Base-by-base conservation (phyloP, 1,284 basidiomycete genomes). In the Rhodotorula sp. region DNA sequence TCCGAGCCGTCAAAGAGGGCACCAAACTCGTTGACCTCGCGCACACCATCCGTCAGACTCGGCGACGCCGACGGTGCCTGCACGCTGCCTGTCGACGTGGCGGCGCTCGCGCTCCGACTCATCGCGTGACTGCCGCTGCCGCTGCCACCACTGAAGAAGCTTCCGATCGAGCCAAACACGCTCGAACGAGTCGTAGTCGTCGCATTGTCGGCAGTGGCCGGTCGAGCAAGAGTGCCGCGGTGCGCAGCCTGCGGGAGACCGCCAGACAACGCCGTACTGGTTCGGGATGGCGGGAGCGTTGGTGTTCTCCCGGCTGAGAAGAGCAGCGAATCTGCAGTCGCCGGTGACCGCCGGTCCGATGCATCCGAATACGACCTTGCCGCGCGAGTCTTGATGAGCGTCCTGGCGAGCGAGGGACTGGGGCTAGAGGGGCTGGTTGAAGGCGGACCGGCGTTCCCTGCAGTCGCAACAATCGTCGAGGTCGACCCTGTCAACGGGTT, bases 1-100 rank as follows among this genome's bases (percentile, higher is more conserved):
- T 48, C 47, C 7, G 26, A 26, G 52, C 59, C 61, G 26, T 57
- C 69, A 31, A 76, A 76, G 23, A 76, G 63, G 21, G 74, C 69
- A 8, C 74, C 74, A 21, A 76, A 76, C 59, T 76, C 74, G 64
- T 56, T 71, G 31, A 48, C 57, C 48, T 71, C 71, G 66, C 21
- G 34, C 21, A 12, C 49, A 21, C 47, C 38, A 4, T 45, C 43
- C 23, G 12, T 15, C 18, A 63, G n/a, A 14, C 54, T 45, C 0
- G 62, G 62, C 19, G 62, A 63, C 2, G 54, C 16, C 5, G 60
- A 48, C 0, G 70, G 59, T 18, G 70, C 67, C 34, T n/a, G 14
- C 15, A 26, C 62, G 1, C 60, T 55, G 3, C 66, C 62, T 1
- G 63, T 47, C 10, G 65, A 67, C 23, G 65, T 54, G 4, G 68